Evolutionary conservation across 2,329 filamentous ascomycete species (phyloP).

Genomic region (Stemphylium beticola): DNA sequence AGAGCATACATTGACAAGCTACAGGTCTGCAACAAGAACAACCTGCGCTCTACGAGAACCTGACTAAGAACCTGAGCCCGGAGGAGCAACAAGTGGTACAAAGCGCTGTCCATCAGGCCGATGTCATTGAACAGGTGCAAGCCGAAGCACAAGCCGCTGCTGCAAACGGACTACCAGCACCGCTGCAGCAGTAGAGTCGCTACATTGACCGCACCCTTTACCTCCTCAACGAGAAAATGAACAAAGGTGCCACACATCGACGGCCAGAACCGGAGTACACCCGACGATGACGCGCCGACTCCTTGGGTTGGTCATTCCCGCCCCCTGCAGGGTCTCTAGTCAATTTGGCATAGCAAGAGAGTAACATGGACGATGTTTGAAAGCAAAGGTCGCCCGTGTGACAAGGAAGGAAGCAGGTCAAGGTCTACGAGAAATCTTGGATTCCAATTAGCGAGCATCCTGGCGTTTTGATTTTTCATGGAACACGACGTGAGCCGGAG

Average conservation of each 20-base stretch:
- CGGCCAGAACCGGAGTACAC: not conserved
- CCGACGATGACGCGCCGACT: not conserved
- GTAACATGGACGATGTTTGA: not conserved
- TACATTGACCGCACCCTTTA: not conserved
- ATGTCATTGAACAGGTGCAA: conserved; percentile 54
- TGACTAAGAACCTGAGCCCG: conserved; percentile 77
- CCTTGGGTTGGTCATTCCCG: not conserved
- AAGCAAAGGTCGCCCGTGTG: not conserved
- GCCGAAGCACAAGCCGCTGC: conserved; percentile 30
- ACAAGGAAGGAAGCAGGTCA: not conserved
- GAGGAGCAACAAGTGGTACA: conserved; percentile 86
- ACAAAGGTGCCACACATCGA: not conserved
- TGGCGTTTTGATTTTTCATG: conserved; percentile 34
- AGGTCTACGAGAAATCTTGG: conserved; percentile 22
- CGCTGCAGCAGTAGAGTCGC: conserved; percentile 24
- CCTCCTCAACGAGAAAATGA: not conserved
- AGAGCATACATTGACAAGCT: conserved; percentile 38
- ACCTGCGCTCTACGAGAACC: conserved; percentile 81
- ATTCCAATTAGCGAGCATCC: conserved; percentile 45
- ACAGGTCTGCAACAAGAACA: conserved; percentile 88
- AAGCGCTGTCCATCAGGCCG: conserved; percentile 75
- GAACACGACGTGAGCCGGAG: conserved; percentile 21
- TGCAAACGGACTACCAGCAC: conserved; percentile 29
- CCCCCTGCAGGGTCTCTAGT: not conserved
- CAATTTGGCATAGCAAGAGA: not conserved